A percentile compares a stretch with the other conserved stretches of the same genome.
Evolutionary conservation across 75 land plant species (phyloP).

Genomic region (Pinus tabuliformis): DNA sequence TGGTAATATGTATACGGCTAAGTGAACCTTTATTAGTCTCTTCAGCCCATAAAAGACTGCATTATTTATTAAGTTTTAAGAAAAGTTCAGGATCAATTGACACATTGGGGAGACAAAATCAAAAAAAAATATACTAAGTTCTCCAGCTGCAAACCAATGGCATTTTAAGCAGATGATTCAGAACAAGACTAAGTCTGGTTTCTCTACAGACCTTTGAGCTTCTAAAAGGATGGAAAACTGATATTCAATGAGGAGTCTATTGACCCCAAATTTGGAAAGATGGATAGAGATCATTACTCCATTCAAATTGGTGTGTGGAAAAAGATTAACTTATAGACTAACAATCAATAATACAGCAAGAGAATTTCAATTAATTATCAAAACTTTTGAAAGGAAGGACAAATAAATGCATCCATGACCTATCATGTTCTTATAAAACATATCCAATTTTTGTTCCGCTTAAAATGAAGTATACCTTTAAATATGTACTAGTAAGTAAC

Average conservation of each 20-base stretch:
- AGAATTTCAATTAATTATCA: neutral
- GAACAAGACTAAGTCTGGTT: neutral
- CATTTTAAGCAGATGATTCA: neutral
- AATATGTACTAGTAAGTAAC: neutral
- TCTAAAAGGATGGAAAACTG: neutral
- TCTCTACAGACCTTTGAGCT: neutral
- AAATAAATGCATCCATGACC: neutral
- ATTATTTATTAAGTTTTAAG: neutral
- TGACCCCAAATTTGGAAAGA: neutral
- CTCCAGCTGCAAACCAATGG: neutral
- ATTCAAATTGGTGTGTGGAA: neutral
- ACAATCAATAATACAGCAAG: neutral
- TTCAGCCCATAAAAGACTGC: neutral
- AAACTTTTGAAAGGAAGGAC: neutral
- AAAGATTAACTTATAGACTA: neutral
- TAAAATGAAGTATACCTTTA: neutral
- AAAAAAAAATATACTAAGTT: neutral
- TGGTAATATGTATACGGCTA: neutral
- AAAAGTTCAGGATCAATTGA: neutral
- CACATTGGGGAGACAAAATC: neutral
- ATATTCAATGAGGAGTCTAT: neutral
- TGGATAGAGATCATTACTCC: neutral
- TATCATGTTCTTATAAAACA: neutral
- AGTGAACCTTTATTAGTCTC: neutral
- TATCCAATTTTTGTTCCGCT: neutral